Conservation (phyloP, 257 asterid species). For the Plantago elongata region DNA sequence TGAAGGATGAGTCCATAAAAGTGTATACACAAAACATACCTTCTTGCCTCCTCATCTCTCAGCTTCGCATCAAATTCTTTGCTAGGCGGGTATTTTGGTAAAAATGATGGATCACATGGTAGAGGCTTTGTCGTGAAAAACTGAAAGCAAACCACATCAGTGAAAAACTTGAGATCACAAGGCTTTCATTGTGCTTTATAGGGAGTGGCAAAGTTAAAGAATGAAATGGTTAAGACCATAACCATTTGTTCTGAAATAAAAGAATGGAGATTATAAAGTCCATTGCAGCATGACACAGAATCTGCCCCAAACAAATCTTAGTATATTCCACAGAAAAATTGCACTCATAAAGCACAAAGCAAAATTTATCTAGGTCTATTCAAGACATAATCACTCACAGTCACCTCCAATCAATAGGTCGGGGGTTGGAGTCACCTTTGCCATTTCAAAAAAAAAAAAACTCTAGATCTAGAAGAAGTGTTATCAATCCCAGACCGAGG, state of each 20-base stretch:
- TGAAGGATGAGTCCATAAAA: constrained; percentile 7
- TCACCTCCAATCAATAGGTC: too few species aligned
- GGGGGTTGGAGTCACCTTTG: too few species aligned
- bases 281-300: too few species aligned
- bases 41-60: constrained; percentile 64
- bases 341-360: constrained; percentile 4
- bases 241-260: too few species aligned
- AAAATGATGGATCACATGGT: constrained; percentile 68
- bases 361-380: background rate
- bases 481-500: too few species aligned
- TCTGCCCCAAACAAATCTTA: background rate
- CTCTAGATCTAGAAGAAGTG: too few species aligned
- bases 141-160: constrained; percentile 30
- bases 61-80: constrained; percentile 66
- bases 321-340: background rate
- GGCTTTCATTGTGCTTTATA: background rate
- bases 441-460: too few species aligned
- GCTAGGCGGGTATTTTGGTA: constrained; percentile 79
- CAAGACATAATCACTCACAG: too few species aligned
- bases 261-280: too few species aligned
- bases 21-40: constrained; percentile 33
- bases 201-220: background rate
- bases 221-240: background rate
- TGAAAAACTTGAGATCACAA: constrained; percentile 12
- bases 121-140: constrained; percentile 69